Conservation (phyloP, 1,284 basidiomycete genomes). For the Cryptococcus sp. region DNA sequence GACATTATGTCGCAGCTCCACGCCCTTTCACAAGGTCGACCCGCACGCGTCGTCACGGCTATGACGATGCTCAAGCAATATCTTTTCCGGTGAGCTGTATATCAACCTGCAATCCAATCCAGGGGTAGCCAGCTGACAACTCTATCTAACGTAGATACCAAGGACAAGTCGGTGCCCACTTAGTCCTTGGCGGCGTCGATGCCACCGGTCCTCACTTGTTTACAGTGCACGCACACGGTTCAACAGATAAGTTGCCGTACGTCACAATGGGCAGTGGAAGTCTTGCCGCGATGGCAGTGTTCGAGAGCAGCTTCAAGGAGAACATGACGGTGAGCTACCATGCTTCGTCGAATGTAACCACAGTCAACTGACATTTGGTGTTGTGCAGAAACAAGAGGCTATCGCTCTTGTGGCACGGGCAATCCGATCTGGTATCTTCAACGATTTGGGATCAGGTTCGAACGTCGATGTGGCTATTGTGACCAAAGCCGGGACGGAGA, state of each 20-base stretch:
- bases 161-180: slow-evolving; percentile 90
- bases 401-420: slow-evolving; percentile 82
- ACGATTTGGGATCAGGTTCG: slow-evolving; percentile 96
- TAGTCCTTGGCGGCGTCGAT: slow-evolving; percentile 97
- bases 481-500: slow-evolving; percentile 77
- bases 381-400: slow-evolving; percentile 71
- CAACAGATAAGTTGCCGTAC: slow-evolving; percentile 97
- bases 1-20: slow-evolving; percentile 60
- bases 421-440: slow-evolving; percentile 95
- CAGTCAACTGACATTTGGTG: neutral
- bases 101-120: neutral
- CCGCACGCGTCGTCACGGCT: slow-evolving; percentile 88
- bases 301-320: slow-evolving; percentile 84
- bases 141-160: slow-evolving; percentile 67
- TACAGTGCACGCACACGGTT: slow-evolving; percentile 95
- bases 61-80: slow-evolving; percentile 98
- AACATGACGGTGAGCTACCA: slow-evolving; percentile 70
- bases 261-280: slow-evolving; percentile 98
- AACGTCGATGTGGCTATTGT: slow-evolving; percentile 98
- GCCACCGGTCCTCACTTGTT: slow-evolving; percentile 90
- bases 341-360: neutral
- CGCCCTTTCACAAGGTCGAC: slow-evolving; percentile 77
- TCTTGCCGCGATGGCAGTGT: slow-evolving; percentile 97
- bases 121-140: slow-evolving; percentile 1
- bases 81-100: slow-evolving; percentile 66